phyloP scores from a whole-genome alignment of 495 filamentous ascomycete species.

The Daldinia bambusicola region DNA sequence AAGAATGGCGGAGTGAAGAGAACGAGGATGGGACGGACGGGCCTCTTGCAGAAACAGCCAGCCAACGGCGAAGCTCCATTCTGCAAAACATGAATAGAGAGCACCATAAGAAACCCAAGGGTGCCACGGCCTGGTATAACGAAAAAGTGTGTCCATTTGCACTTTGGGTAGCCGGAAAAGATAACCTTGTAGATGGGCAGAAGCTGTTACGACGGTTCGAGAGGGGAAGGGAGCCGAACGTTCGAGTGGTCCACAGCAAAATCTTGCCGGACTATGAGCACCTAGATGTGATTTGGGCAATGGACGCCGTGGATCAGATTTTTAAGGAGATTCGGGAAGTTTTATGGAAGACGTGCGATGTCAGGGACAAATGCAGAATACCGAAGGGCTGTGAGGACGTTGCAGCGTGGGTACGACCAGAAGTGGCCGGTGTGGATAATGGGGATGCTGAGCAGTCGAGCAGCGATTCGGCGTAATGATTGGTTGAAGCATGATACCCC shows the following conservation, averaged over 20 bases:
- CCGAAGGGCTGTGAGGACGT: slow-evolving; percentile 72
- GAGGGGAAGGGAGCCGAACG: slow-evolving; percentile 82
- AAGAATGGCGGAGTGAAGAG: slow-evolving; percentile 72
- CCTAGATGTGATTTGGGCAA: slow-evolving; percentile 95
- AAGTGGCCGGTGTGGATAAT: slow-evolving; percentile 9
- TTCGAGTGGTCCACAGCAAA: slow-evolving; percentile 80
- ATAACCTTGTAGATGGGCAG: slow-evolving; percentile 84
- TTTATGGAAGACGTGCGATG: slow-evolving; percentile 76
- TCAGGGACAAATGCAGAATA: slow-evolving; percentile 65
- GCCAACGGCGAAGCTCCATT: slow-evolving; percentile 11
- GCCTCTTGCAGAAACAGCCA: slow-evolving; percentile 34
- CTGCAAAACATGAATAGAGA: slow-evolving; percentile 16
- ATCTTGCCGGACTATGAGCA: slow-evolving; percentile 94
- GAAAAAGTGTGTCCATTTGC: slow-evolving; percentile 83
- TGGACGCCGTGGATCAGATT: slow-evolving; percentile 86
- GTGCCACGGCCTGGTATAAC: slow-evolving; percentile 81
- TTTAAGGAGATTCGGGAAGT: slow-evolving; percentile 84
- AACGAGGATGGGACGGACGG: slow-evolving; percentile 63
- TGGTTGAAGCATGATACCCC: slow-evolving; percentile 38
- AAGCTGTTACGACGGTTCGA: slow-evolving; percentile 78
- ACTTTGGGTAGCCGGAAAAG: slow-evolving; percentile 85
- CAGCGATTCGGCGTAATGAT: slow-evolving; percentile 45
- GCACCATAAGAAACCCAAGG: slow-evolving; percentile 48
- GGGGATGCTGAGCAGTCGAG: slow-evolving; percentile 45
- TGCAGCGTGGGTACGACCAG: slow-evolving; percentile 45